Conservation (phyloP, 805 yeast genomes). For the Yarrowia deformans region DNA sequence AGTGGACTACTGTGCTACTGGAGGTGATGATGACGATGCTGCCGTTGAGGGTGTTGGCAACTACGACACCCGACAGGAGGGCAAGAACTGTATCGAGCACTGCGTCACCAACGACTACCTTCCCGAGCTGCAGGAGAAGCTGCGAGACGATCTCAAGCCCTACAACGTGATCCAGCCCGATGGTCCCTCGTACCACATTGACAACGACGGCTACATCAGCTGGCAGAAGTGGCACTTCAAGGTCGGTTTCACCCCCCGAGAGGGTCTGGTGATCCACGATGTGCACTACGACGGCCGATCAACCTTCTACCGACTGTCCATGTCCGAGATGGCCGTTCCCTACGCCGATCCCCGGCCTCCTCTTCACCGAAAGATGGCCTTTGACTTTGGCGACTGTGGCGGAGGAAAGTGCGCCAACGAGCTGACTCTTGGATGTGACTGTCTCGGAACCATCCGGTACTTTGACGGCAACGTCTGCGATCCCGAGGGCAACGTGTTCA, state of each 20-base stretch:
- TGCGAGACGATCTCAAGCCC: conserved; percentile 69
- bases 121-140: conserved; percentile 46
- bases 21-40: conserved; percentile 65
- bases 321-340: conserved; percentile 88
- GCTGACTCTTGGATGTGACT: conserved; percentile 78
- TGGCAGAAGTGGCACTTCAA: conserved; percentile 90
- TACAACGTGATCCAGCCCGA: conserved; percentile 84
- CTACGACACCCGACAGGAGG: conserved; percentile 61
- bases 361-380: conserved; percentile 84
- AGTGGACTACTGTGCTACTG: conserved; percentile 78
- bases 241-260: conserved; percentile 73
- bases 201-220: conserved; percentile 60
- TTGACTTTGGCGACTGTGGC: conserved; percentile 86
- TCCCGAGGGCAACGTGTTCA: conserved; percentile 66
- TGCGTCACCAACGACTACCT: conserved; percentile 65
- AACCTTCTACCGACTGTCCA: conserved; percentile 71
- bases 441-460: conserved; percentile 82
- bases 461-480: conserved; percentile 67
- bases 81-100: conserved; percentile 69
- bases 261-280: conserved; percentile 79
- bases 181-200: conserved; percentile 71
- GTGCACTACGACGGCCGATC: conserved; percentile 79
- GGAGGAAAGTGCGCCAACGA: conserved; percentile 78
- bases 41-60: conserved; percentile 54
- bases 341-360: conserved; percentile 87